These are phyloP conservation scores for Yamagishiella unicocca DNA, from an alignment of 139 green algal species.

Conservation along the genomic window DNA sequence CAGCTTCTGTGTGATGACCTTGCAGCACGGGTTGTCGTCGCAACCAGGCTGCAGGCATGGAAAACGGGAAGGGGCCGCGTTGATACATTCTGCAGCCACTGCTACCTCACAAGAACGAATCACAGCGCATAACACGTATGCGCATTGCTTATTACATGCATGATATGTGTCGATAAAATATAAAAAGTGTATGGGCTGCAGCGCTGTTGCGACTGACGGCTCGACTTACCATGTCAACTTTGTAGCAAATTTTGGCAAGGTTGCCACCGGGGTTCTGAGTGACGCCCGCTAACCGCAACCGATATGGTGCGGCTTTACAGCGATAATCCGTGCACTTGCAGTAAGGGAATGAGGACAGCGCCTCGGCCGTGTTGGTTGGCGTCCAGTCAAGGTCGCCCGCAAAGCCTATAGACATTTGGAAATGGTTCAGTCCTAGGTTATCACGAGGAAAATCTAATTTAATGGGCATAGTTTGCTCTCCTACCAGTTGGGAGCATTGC, in stretches of 20 bases:
- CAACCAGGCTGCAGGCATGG: constrained; percentile 1
- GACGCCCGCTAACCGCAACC: background rate
- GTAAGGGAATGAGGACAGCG: constrained; percentile 14
- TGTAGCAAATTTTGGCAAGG: constrained; percentile 17
- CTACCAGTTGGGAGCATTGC: background rate
- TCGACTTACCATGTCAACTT: constrained; percentile 23
- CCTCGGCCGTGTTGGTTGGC: background rate
- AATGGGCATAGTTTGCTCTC: background rate
- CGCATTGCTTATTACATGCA: too few relatives aligned
- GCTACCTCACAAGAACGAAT: too few relatives aligned
- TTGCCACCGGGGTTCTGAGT: background rate
- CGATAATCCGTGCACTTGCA: constrained; percentile 40
- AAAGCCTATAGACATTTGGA: background rate
- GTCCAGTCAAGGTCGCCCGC: constrained; percentile 7
- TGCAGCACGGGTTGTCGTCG: constrained; percentile 32
- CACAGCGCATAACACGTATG: too few relatives aligned
- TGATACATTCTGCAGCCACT: too few relatives aligned
- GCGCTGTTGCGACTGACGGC: too few relatives aligned
- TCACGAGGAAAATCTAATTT: background rate
- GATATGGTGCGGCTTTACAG: constrained; percentile 33
- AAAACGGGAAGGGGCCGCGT: too few relatives aligned
- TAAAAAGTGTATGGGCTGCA: too few relatives aligned
- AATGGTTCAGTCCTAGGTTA: too few relatives aligned
- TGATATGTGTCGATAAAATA: too few relatives aligned
- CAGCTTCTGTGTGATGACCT: background rate